These are phyloP conservation scores for Sicyos edulis DNA, from an alignment of 306 rosid genomes.

Conservation along the genomic window DNA sequence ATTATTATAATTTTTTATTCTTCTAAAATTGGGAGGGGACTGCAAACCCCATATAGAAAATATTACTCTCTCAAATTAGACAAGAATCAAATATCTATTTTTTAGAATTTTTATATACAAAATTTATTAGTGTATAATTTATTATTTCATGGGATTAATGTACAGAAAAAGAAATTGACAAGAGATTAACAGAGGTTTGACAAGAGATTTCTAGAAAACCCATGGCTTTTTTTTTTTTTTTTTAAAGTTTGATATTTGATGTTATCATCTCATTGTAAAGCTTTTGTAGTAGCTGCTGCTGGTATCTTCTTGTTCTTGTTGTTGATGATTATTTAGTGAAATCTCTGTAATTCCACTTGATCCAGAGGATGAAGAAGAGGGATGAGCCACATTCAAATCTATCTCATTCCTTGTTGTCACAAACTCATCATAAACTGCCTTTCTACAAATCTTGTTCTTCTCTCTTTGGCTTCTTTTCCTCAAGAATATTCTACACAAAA, in stretches of 20 bases:
- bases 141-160: not conserved
- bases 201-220: not conserved
- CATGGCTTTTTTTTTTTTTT: too few relatives aligned
- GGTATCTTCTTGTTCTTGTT: slow-evolving; percentile 18
- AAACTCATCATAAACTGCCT: slow-evolving; percentile 1
- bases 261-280: not conserved
- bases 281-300: slow-evolving; percentile 14
- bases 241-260: not conserved
- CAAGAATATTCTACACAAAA: slow-evolving; percentile 14
- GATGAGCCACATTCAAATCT: slow-evolving; percentile 10
- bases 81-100: too few relatives aligned
- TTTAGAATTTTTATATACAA: not conserved
- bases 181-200: not conserved
- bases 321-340: not conserved
- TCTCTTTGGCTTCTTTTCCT: slow-evolving; percentile 18
- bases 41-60: too few relatives aligned
- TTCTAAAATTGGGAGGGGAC: too few relatives aligned
- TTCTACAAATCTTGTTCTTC: not conserved
- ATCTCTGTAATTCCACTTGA: slow-evolving; percentile 22
- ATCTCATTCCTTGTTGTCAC: not conserved
- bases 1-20: too few relatives aligned
- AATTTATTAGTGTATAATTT: not conserved
- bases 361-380: slow-evolving; percentile 19
- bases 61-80: too few relatives aligned
- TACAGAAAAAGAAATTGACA: not conserved